phyloP scores from a whole-genome alignment of 2,329 filamentous ascomycete genomes.

The Penicillium psychrosexuale region DNA sequence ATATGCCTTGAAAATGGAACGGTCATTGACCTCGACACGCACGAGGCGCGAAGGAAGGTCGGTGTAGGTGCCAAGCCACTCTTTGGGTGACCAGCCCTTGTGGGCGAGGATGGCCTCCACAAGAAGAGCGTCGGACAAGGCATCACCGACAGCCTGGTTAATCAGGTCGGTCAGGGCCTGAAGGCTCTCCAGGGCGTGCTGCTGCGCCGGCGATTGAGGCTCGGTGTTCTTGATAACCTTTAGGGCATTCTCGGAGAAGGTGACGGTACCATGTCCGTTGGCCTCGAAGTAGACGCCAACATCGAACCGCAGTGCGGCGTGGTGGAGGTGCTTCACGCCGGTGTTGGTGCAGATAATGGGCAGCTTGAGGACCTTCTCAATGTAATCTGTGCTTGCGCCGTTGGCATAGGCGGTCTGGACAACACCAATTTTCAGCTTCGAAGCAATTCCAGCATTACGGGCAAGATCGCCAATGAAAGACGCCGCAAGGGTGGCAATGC shows the following conservation, averaged over 20 bases:
- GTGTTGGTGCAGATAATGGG: constrained; percentile 92
- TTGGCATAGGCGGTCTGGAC: constrained; percentile 98
- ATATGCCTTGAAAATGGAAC: constrained; percentile 84
- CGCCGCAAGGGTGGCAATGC: constrained; percentile 90
- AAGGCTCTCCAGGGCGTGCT: constrained; percentile 81
- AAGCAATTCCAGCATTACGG: constrained; percentile 70
- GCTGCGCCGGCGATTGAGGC: constrained; percentile 87
- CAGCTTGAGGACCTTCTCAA: constrained; percentile 80
- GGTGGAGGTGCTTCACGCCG: constrained; percentile 95
- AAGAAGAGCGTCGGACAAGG: constrained; percentile 90
- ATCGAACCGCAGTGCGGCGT: constrained; percentile 92
- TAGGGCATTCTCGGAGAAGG: constrained; percentile 83
- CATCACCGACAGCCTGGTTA: constrained; percentile 97
- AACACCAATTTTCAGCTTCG: constrained; percentile 84
- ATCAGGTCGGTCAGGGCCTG: constrained; percentile 83
- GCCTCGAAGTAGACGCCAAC: constrained; percentile 98
- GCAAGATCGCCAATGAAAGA: constrained; percentile 90
- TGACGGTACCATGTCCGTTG: constrained; percentile 93
- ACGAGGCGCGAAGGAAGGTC: constrained; percentile 95
- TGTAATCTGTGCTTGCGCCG: constrained; percentile 87
- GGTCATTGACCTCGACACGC: constrained; percentile 82
- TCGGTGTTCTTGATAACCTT: constrained; percentile 73
- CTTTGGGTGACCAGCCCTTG: constrained; percentile 83
- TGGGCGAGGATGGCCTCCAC: constrained; percentile 95
- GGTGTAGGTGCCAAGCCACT: constrained; percentile 90